Evolutionary conservation across 495 filamentous ascomycete genomes (phyloP), one percentile per base, ranked within the genome.

Genomic region (Penicillium ucsense): DNA sequence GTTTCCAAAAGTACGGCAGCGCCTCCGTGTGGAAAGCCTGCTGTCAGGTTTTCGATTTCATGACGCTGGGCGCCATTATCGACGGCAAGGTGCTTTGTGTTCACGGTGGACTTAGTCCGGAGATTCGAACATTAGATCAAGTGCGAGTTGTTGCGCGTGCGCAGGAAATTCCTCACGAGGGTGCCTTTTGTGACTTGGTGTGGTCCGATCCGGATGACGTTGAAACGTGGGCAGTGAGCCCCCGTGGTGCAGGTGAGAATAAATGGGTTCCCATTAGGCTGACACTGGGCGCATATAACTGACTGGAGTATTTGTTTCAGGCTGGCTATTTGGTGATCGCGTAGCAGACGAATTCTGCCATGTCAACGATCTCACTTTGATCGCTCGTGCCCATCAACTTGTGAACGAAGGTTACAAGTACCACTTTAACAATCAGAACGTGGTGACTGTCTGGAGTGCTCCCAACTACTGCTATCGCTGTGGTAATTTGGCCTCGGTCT

Each of bases 391-490:
- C 2, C 92, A 98, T 70, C 92, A 98, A 58, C 77, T 98, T 4
- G 92, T 98, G 46, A 96, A 97, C 51, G 92, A 98, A 64, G 92
- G 92, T 34, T 98, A 94, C 75, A 98, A 97, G 72, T 97, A 89
- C 63, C 92, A 98, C 63, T 98, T 98, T 67, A 68, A 80, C 43
- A 84, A 95, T 60, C 91, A 94, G 60, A 92, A 94, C 28, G 92
- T 98, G 44, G 92, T 96, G n/a, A 98, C 92, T 0, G 92, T 98
- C 31, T 98, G 92, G 92, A 94, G 88, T 31, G 92, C 92, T 1
- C 92, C 92, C 8, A 98, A 98, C 66, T 98, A 98, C 76, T 98
- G 92, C 70, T 98, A 98, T 63, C 86, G 92, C 31, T 98, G 92
- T 59, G 92, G 92, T 43, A 98, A 98, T 56, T 83, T 98, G 34